Conservation (phyloP, 345 rosid species). For the Ceriops decandra region DNA sequence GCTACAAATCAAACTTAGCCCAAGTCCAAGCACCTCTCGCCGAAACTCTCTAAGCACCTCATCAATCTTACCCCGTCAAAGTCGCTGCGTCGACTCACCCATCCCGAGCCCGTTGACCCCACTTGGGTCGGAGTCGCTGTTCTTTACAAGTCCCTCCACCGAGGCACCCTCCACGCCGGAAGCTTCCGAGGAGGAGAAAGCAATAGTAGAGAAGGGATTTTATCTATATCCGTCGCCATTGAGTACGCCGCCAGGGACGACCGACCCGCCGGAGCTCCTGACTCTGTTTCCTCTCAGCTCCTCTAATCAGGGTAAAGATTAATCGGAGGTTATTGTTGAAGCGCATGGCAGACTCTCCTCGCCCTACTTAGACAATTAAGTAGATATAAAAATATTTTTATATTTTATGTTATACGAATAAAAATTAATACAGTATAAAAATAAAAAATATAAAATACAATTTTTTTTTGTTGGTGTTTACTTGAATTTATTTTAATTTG, state of each 20-base stretch:
- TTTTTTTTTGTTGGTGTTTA: too few species aligned
- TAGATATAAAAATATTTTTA: too few species aligned
- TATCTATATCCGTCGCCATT: slow-evolving; percentile 23
- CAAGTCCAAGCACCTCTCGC: not conserved
- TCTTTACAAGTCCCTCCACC: slow-evolving; percentile 27
- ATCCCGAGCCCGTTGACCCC: slow-evolving; percentile 45
- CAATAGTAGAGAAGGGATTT: slow-evolving; percentile 23
- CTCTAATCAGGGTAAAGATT: slow-evolving; percentile 2
- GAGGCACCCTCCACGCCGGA: slow-evolving; percentile 35
- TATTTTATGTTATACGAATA: too few species aligned
- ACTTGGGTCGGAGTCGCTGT: slow-evolving; percentile 23
- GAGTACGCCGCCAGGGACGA: slow-evolving; percentile 22
- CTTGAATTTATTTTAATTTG: too few species aligned
- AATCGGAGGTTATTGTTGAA: too few species aligned
- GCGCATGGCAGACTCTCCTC: too few species aligned
- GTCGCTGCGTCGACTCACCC: slow-evolving; percentile 19
- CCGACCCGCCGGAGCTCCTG: slow-evolving; percentile 21
- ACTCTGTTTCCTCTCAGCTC: slow-evolving; percentile 25
- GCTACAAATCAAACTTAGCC: slow-evolving; percentile 44
- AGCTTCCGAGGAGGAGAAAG: slow-evolving; percentile 33
- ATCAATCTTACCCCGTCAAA: not conserved
- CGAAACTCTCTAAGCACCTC: slow-evolving; percentile 14
- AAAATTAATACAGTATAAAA: too few species aligned
- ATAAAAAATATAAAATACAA: too few species aligned
- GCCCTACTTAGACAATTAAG: too few species aligned